Base-by-base conservation (phyloP, 768 basidiomycete species). In the Pleurotus djamor region DNA sequence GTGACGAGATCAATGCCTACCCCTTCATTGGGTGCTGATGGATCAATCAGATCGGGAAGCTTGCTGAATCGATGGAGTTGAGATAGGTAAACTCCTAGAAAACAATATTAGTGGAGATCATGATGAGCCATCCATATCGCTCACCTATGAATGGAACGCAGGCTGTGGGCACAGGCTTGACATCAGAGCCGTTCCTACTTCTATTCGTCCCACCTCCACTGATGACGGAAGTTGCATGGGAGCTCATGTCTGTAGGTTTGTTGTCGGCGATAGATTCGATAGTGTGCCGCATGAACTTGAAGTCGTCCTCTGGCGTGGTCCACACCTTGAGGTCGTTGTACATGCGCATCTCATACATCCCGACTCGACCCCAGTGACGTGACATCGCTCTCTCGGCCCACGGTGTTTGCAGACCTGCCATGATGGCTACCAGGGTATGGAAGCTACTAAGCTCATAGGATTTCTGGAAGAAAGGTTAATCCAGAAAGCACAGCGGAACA, bases 91-190 rank as follows among this genome's bases (percentile, higher is more conserved):
- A 91, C 77, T 52, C 91, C 92, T 91, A 60, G 16, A 58, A 16
- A 21, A 33, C 16, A 61, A 45, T 33, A 45, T 36, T 36, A 54
- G 32, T 38, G 32, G 32, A 41, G 33, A 14, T 4, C 4, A 12
- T n/a, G 14, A 16, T 41, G 17, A 51, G 51, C 51, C 49, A 43
- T 48, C 74, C 21, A 10, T 41, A n/a, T 41, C n/a, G 10, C 82
- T 17, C 65, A 91, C 91, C 91, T 47, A 94, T 85, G 74, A 93
- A 92, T 5, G 92, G 92, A n/a, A 93, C 81, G 65, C 92, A 92
- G 5, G 83, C 79, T 7, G 83, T 72, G 5, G 83, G 80, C 16
- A 69, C 60, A 32, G 74, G 72, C 61, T 74, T 81, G 45, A 74
- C 61, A 60, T 80, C 64, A 64, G 76, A 70, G 66, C 74, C 64